Evolutionary conservation across 768 basidiomycete genomes (phyloP), one percentile per base, ranked within the genome.

Genomic region (Gelatoporia subvermispora): DNA sequence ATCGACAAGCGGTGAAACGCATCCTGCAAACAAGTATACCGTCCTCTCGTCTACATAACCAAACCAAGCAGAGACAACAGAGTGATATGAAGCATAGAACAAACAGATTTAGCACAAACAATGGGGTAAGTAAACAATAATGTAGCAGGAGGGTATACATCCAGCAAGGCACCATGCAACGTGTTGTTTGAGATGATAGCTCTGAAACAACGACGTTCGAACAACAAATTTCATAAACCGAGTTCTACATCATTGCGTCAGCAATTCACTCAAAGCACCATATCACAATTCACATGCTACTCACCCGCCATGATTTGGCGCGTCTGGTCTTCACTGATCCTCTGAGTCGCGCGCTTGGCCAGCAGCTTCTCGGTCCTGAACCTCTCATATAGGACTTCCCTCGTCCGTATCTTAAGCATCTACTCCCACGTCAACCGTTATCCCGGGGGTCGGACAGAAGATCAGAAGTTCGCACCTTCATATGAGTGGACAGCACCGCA

Each of bases 331-430:
- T 88, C 84, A 45, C 82, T 80, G 57, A 92, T 89, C 54, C 81
- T 77, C 57, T 78, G 76, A 18, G 90, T 92, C 18, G 87, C 90
- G 54, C 91, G 85, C 55, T 88, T 78, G 39, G 88, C 89, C 17
- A 93, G 79, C 48, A 93, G 78, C 68, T 92, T 92, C 72, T 93
- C 91, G 1, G 90, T 93, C 61, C 94, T 76, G 67, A 85, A 97
- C 59, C 84, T 85, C 73, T 97, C 94, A 65, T 97, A 97, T 67
- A 94, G 68, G 48, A 92, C 88, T 64, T 95, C 89, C 58, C 84
- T 84, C 25, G 93, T 94, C 49, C 81, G 82, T 39, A 73, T 79
- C 70, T 90, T 92, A 51, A 95, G 74, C 59, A 86, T 74, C 89
- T 93, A 62, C 16, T 43, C 35, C 41, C 28, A 36, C 43, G 45